phyloP scores from a whole-genome alignment of 352 stramenopile genomes.

The Phytopythium boreale region DNA sequence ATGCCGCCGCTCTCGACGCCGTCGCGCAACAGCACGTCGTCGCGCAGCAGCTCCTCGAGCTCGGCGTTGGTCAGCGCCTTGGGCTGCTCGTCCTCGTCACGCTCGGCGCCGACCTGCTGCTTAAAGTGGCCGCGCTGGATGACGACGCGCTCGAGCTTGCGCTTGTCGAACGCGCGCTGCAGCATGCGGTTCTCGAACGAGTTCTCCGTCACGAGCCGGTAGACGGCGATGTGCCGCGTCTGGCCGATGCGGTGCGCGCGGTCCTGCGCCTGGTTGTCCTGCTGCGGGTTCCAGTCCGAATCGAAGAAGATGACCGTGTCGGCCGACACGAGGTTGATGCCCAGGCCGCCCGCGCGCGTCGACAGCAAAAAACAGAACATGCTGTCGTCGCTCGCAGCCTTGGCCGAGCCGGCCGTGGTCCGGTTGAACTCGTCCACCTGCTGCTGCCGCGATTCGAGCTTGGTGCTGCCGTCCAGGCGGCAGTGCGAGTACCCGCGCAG shows the following conservation, averaged over 20 bases:
- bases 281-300: slow-evolving; percentile 99
- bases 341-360: slow-evolving; percentile 94
- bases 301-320: slow-evolving; percentile 98
- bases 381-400: slow-evolving; percentile 22
- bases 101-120: slow-evolving; percentile 22
- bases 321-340: slow-evolving; percentile 96
- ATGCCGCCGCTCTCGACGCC: slow-evolving; percentile 79
- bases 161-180: slow-evolving; percentile 88
- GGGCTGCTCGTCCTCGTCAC: slow-evolving; percentile 20
- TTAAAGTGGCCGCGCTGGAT: slow-evolving; percentile 87
- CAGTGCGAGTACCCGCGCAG: slow-evolving; percentile 92
- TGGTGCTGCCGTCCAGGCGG: slow-evolving; percentile 95
- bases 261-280: slow-evolving; percentile 92
- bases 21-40: slow-evolving; percentile 69
- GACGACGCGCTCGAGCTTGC: slow-evolving; percentile 87
- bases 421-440: slow-evolving; percentile 98
- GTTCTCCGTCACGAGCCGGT: slow-evolving; percentile 91
- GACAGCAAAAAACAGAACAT: slow-evolving; percentile 86
- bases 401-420: slow-evolving; percentile 23
- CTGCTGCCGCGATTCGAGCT: slow-evolving; percentile 90
- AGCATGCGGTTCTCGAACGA: slow-evolving; percentile 95
- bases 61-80: slow-evolving; percentile 69
- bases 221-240: slow-evolving; percentile 89
- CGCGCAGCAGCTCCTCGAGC: slow-evolving; percentile 66
- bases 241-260: slow-evolving; percentile 90